phyloP scores from a whole-genome alignment of 768 basidiomycete species.

The Macrolepiota fuliginosa region DNA sequence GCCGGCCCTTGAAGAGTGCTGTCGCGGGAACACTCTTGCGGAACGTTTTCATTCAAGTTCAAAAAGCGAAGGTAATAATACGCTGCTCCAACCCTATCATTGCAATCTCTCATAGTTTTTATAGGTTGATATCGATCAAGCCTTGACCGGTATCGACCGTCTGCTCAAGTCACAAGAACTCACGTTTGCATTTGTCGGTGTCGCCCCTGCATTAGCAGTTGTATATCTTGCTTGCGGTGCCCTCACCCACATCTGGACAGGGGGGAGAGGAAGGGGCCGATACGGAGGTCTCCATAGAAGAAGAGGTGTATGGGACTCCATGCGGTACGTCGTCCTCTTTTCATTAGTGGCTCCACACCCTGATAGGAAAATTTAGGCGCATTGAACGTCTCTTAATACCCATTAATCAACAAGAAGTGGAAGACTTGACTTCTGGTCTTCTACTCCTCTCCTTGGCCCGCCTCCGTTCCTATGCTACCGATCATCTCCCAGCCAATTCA shows the following conservation, averaged over 20 bases:
- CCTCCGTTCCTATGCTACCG: slow-evolving; percentile 63
- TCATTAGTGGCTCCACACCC: background rate
- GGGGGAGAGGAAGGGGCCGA: slow-evolving; percentile 44
- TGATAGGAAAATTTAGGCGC: slow-evolving; percentile 35
- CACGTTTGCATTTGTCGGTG: slow-evolving; percentile 95
- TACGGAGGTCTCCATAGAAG: slow-evolving; percentile 59
- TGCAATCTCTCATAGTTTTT: background rate
- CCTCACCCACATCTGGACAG: slow-evolving; percentile 46
- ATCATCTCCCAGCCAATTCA: slow-evolving; percentile 52
- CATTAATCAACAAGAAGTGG: slow-evolving; percentile 21
- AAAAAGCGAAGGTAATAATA: slow-evolving; percentile 81
- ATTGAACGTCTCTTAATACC: slow-evolving; percentile 65
- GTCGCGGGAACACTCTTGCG: slow-evolving; percentile 79
- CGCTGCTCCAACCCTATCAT: background rate
- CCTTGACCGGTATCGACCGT: slow-evolving; percentile 88
- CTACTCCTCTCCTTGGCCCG: slow-evolving; percentile 69
- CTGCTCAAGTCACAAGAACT: slow-evolving; percentile 91
- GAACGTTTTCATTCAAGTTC: slow-evolving; percentile 87
- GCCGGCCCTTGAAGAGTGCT: slow-evolving; percentile 79
- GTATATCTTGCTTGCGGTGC: slow-evolving; percentile 67
- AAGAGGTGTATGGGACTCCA: slow-evolving; percentile 62
- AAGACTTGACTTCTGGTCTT: slow-evolving; percentile 68
- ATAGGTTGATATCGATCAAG: slow-evolving; percentile 94
- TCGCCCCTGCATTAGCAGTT: slow-evolving; percentile 84
- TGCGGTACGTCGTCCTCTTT: slow-evolving; percentile 46